Evolutionary conservation across 2,329 filamentous ascomycete species (phyloP), one percentile per base, ranked within the genome.

Genomic region (Aureobasidium sp.): DNA sequence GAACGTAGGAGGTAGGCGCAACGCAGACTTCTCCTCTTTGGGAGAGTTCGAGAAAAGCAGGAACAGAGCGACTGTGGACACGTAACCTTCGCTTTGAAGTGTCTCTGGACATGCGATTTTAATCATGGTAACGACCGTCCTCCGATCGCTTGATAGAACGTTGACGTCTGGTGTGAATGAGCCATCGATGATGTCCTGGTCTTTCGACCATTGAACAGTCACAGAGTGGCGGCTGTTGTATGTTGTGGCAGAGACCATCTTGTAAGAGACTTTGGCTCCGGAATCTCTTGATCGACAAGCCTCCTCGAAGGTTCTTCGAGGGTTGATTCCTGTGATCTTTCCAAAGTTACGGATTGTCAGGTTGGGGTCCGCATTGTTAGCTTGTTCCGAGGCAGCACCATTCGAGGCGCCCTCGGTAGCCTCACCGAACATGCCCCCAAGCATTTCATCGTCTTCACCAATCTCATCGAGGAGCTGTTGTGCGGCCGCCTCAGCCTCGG

Each of bases 1-100:
- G 89, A 91, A 99, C 1, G 84, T 81, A 0, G 87, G 80, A 4
- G 92, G 90, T 17, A 99, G 78, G 56, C 89, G 84, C 65, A 96
- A 73, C 63, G 87, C 88, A 2, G 90, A 84, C 72, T 95, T 97
- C 65, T 95, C 91, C 70, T 97, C 93, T 68, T 90, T 94, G 0
- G 84, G 76, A 17, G 86, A 89, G n/a, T 84, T 82, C 1, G 86
- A 85, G 66, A 91, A 96, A 0, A 96, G 80, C 44, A 89, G 82
- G 72, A 96, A 97, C 1, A 99, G 77, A 1, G 89, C 90, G 14
- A 85, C 81, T 0, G 91, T 96, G 6, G 91, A 89, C 45, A 94
- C 82, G 68, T 87, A 97, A 1, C 87, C 87, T 73, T 97, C 92
- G 6, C 94, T 95, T 71, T 99, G 92, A 66, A 87, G 85, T 14